Base-by-base conservation (phyloP, 139 green algal species). In the Coelastrella sp. region DNA sequence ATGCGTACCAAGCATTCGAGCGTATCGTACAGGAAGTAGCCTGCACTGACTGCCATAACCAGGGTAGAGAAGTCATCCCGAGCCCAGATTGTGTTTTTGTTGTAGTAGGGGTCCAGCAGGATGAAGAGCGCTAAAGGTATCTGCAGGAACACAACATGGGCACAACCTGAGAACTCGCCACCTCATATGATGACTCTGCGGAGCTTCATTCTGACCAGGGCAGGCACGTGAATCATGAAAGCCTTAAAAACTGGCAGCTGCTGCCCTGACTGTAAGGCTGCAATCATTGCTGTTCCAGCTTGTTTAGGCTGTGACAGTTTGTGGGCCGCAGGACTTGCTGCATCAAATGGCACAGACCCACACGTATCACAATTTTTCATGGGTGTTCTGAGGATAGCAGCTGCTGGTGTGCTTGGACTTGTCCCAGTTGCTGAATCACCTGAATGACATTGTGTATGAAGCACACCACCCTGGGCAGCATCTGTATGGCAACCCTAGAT, bases 371-470 rank as follows among this genome's bases (percentile, higher is more conserved):
- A 47, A 47, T 2, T 47, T 0, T 47, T 47, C 32, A 47, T 47
- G 32, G 32, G 32, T 1, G 32, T 47, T 47, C 32, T 47, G 32
- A 47, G 32, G 32, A 47, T 47, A 47, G 32, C 32, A 47, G 32
- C 32, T 47, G 32, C 32, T 47, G 32, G 32, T 47, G 32, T 47
- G n/a, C 32, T 47, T 47, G 32, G 32, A 47, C 32, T 47, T 47
- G 1, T 47, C 32, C 32, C 32, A 47, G 32, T 47, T 47, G 20
- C 8, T 5, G 73, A 13, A 60, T 14, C 79, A 87, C 87, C 79
- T 91, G 87, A 11, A 91, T 64, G 17, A 87, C 10, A 56, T 91
- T 91, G 87, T 91, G 87, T 17, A 91, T 57, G 56, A 91, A 91
- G 79, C 87, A 91, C 10, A 91, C 87, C 19, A 87, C 79, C 5